Conservation (phyloP, 176 grass and related monocot genomes). For the Aegilops umbellulata region DNA sequence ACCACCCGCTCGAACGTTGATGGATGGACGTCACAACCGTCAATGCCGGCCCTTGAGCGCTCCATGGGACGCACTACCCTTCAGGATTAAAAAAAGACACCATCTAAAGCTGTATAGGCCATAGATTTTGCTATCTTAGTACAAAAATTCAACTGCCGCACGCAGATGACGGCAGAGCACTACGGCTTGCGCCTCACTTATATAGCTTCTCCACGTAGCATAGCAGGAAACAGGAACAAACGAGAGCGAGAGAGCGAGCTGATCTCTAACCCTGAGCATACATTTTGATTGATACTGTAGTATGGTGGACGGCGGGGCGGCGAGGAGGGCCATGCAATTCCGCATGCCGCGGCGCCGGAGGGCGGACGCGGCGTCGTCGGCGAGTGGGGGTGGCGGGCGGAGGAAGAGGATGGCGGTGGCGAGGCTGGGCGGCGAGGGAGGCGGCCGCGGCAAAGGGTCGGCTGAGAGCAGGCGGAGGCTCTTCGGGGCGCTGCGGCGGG, state of each 20-base stretch:
- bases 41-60: constrained; percentile 13
- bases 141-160: not conserved
- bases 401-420: constrained; percentile 48
- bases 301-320: not conserved
- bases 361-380: not conserved
- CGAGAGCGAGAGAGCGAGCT: not conserved
- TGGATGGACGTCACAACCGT: not conserved
- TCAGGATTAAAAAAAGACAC: constrained; percentile 10
- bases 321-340: constrained; percentile 21
- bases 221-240: not conserved
- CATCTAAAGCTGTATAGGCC: not conserved
- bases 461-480: constrained; percentile 7
- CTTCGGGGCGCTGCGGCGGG: constrained; percentile 42
- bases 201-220: not conserved
- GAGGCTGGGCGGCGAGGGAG: constrained; percentile 27
- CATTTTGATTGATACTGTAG: not conserved
- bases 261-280: not conserved
- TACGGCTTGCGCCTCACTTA: not conserved
- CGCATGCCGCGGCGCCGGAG: constrained; percentile 6
- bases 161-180: not conserved
- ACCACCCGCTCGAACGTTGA: not conserved
- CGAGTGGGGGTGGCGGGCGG: not conserved
- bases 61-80: constrained; percentile 27
- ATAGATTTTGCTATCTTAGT: not conserved
- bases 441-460: not conserved